These are phyloP conservation scores for Fomitopsis betulina DNA, from an alignment of 1,284 basidiomycete genomes.

Conservation along the genomic window DNA sequence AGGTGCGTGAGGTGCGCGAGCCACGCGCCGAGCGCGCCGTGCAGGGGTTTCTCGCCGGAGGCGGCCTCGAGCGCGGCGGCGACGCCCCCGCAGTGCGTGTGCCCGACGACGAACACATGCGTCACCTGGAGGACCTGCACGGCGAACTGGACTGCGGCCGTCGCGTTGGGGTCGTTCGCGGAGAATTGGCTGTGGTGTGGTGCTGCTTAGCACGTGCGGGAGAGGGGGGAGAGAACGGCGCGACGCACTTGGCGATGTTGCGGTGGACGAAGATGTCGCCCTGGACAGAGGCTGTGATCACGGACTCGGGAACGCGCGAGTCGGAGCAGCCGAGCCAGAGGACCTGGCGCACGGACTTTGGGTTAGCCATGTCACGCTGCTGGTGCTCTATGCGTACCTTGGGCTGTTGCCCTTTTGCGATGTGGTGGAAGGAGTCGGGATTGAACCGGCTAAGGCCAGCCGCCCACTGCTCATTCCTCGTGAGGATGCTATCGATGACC, in stretches of 20 bases:
- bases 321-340: slow-evolving; percentile 57
- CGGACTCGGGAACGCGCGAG: slow-evolving; percentile 41
- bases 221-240: background rate
- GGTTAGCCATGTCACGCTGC: background rate
- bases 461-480: background rate
- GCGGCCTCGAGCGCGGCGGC: background rate
- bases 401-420: background rate
- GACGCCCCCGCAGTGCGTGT: slow-evolving; percentile 18
- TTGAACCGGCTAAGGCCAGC: background rate
- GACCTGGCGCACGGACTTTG: slow-evolving; percentile 13
- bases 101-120: slow-evolving; percentile 17
- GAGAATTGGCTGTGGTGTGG: slow-evolving; percentile 9
- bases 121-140: slow-evolving; percentile 10
- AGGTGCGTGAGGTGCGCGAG: background rate
- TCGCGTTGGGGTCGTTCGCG: slow-evolving; percentile 9
- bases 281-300: slow-evolving; percentile 33
- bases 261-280: slow-evolving; percentile 49
- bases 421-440: background rate
- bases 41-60: background rate
- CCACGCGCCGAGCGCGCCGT: background rate
- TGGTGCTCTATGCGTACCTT: background rate
- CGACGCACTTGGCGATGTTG: slow-evolving; percentile 36
- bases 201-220: background rate
- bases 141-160: slow-evolving; percentile 15
- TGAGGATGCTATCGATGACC: background rate